Percentiles rank a stretch among this genome's conserved stretches.
Evolutionary conservation across 139 green algal genomes (phyloP).

Genomic region (Mychonastes homosphaera): DNA sequence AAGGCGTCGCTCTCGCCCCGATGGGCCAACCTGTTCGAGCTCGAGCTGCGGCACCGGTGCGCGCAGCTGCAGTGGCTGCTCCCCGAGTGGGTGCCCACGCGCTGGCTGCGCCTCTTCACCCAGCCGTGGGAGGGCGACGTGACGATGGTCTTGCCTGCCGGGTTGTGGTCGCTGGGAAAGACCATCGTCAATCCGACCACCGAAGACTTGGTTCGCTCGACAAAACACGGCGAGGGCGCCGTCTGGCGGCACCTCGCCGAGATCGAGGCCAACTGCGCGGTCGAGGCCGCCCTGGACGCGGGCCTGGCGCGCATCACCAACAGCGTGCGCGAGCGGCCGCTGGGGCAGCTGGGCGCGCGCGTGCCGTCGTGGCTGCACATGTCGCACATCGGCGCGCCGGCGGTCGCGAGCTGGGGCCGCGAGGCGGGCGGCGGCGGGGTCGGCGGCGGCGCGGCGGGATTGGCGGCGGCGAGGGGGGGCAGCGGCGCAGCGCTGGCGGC

Average conservation of each 20-base stretch:
- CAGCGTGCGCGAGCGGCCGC: conserved; percentile 15
- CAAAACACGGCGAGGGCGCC: conserved; percentile 54
- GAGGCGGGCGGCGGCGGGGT: not conserved
- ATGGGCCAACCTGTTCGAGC: conserved; percentile 60
- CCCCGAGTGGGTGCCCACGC: conserved; percentile 46
- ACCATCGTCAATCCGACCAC: conserved; percentile 63
- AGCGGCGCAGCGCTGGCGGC: not conserved
- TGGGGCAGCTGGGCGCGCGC: conserved; percentile 11
- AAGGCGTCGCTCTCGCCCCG: conserved; percentile 50
- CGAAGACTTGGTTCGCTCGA: conserved; percentile 32
- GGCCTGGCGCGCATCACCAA: conserved; percentile 55
- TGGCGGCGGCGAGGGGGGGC: not conserved
- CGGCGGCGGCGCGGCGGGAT: not conserved
- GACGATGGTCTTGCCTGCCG: conserved; percentile 70
- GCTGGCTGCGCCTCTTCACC: conserved; percentile 62
- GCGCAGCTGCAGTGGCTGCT: conserved; percentile 61
- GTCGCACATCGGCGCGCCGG: conserved; percentile 15
- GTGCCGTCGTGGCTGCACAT: conserved; percentile 48
- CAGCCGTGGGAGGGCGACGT: conserved; percentile 90
- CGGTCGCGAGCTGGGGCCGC: conserved; percentile 12
- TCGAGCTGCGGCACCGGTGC: conserved; percentile 81
- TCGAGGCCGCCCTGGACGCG: conserved; percentile 77
- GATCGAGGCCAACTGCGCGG: conserved; percentile 83
- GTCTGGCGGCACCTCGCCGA: conserved; percentile 79
- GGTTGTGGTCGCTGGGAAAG: conserved; percentile 54